phyloP scores from a whole-genome alignment of 2,329 filamentous ascomycete genomes.

The Phaeosphaeria sp. region DNA sequence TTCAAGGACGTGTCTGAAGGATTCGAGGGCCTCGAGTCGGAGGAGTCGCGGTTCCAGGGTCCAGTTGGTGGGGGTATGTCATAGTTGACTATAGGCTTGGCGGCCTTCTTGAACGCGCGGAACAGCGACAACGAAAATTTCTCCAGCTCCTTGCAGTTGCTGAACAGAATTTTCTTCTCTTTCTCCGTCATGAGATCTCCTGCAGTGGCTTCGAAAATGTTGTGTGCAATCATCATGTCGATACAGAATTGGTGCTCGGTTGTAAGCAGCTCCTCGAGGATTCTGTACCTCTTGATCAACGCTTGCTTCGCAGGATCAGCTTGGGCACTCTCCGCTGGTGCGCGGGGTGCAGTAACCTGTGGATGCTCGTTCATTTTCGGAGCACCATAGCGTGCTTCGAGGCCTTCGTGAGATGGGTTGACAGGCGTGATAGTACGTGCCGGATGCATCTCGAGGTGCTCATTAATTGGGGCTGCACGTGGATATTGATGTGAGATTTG shows the following conservation, averaged over 20 bases:
- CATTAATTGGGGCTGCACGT: constrained; percentile 15
- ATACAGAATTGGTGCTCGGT: constrained; percentile 90
- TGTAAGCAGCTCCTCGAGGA: constrained; percentile 90
- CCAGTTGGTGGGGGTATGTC: constrained; percentile 46
- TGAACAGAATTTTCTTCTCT: constrained; percentile 89
- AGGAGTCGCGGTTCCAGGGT: constrained; percentile 33
- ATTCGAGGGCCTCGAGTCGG: constrained; percentile 22
- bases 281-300: constrained; percentile 80
- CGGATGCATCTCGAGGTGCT: constrained; percentile 30
- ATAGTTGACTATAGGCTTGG: constrained; percentile 73
- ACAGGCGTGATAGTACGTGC: constrained; percentile 30
- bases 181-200: constrained; percentile 79
- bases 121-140: constrained; percentile 82
- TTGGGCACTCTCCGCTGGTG: constrained; percentile 23
- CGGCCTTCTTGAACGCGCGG: constrained; percentile 79
- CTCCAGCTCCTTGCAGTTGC: constrained; percentile 90
- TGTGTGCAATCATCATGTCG: constrained; percentile 96
- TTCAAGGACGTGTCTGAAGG: constrained; percentile 24
- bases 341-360: constrained; percentile 11
- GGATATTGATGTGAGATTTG: constrained; percentile 20
- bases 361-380: constrained; percentile 18
- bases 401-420: constrained; percentile 23
- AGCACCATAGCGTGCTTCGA: constrained; percentile 27
- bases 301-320: constrained; percentile 31
- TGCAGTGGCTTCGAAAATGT: constrained; percentile 96